A percentile compares a stretch with the other conserved stretches of the same genome.
These are phyloP conservation scores for Withania somnifera DNA, from an alignment of 305 asterid genomes.

Conservation along the genomic window DNA sequence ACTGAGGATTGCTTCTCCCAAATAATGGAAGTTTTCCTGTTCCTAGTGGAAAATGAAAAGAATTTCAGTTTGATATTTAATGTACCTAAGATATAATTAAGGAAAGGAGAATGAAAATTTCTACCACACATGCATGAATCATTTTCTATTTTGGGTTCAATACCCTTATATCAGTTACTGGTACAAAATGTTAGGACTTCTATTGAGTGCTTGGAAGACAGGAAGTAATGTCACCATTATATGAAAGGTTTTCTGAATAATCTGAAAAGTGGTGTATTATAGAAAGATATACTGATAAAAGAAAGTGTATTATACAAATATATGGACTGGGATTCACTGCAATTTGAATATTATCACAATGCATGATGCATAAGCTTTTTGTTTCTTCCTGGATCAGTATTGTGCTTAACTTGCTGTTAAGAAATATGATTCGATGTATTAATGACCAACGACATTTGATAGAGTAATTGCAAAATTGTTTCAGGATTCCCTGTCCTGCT, in stretches of 20 bases:
- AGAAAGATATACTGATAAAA: background rate
- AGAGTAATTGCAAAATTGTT: background rate
- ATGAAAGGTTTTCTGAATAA: background rate
- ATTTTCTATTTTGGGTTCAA: background rate
- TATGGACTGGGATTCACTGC: background rate
- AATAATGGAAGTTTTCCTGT: background rate
- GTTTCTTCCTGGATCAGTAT: conserved; percentile 1
- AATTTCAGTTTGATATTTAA: background rate
- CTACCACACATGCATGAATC: background rate
- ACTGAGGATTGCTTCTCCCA: background rate
- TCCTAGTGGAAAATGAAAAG: background rate
- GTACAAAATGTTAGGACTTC: background rate
- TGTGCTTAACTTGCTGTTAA: background rate
- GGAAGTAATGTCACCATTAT: background rate
- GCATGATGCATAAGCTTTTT: background rate
- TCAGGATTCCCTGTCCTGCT: background rate
- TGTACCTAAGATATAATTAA: background rate
- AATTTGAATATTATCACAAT: background rate
- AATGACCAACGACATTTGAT: background rate
- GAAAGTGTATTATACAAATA: background rate
- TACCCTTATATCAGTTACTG: background rate
- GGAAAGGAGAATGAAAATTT: background rate
- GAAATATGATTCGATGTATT: background rate
- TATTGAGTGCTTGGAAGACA: background rate
- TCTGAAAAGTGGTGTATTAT: background rate